Evolutionary conservation across 495 filamentous ascomycete species (phyloP), one percentile per base, ranked within the genome.

Genomic region (Xylaria grammica): DNA sequence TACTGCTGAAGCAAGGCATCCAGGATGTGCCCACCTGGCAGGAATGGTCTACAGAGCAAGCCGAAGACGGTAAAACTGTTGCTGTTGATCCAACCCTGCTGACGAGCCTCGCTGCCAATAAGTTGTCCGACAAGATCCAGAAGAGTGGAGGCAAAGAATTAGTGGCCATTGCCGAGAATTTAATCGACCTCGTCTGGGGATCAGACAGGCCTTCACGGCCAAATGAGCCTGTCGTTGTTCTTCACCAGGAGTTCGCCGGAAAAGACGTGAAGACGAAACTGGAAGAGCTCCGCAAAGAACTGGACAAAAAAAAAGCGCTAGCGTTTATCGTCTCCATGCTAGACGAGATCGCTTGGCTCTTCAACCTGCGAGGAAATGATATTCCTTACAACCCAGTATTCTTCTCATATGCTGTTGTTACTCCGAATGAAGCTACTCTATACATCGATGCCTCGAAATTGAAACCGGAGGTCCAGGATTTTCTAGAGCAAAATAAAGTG

Each of bases 321-420:
- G 94, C 91, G 4, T 92, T 98, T 61, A 85, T 99, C 65, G 85
- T 99, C 45, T 97, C 92, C 17, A 94, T 97, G 91, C 85, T 99
- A 30, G 96, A 99, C 71, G 96, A 99, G 72, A 90, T 98, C 70
- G 96, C 96, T 32, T 99, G 96, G 96, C 81, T 99, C 42, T 98
- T 94, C 77, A 99, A 99, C 78, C 78, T 99, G 46, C 87, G 96
- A 74, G 96, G 96, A 73, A 96, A 82, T 77, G 96, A 99, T 74
- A 99, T 99, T 70, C 91, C 92, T 2, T 99, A 97, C 79, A 99
- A 99, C 71, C 96, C 96, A 0, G 96, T 99, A 36, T 99, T 98
- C 82, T 97, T 97, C 80, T 96, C 96, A 27, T 99, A 97, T 73
- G 93, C 93, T 44, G 83, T 96, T 45, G 82, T 99, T 56, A 98